Base-by-base conservation (phyloP, 768 basidiomycete genomes). In the Russula sp. region DNA sequence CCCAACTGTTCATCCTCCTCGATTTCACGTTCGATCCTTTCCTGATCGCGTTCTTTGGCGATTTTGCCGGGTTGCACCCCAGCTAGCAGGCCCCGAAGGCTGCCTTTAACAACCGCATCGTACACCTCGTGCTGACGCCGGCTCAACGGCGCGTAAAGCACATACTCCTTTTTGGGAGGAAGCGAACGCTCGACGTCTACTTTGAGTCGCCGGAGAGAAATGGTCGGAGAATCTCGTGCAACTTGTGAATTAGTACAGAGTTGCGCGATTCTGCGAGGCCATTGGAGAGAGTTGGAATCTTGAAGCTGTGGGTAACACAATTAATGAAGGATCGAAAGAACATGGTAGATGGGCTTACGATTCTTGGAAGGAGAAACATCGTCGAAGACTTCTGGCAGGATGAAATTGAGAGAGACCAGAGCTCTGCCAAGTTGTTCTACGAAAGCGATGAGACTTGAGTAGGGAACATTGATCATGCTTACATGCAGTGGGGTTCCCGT, bases 401-500 rank as follows among this genome's bases (percentile, higher is more conserved):
- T 91, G 70, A 98, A 99, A 73, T 97, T 97, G 36, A 99, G 84
- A 98, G 78, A 2, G 92, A 88, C 96, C 94, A 98, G 3, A 99
- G 79, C 73, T 99, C 97, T 5, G 88, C 83, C 3, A 99, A 81
- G 71, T 98, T 98, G 75, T 99, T 98, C 92, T 99, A 72, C 1
- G 30, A 32, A 18, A 30, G 5, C 22, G 50, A 24, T 26, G 16
- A 49, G 36, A 68, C 49, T 38, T 16, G 3, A 62, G 60, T 65
- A 58, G 20, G 5, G 38, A 14, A 51, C 4, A 32, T n/a, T 32
- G 44, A 61, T 22, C 18, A 75, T 86, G 40, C 68, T 61, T 65
- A 94, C 95, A 75, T 98, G 95, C 42, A 99, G 76, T 8, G 97
- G 97, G 20, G 97, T 99, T 34, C 97, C 97, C 0, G 95, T 98